Conservation (phyloP, 768 basidiomycete genomes). For the Calocera cornea region DNA sequence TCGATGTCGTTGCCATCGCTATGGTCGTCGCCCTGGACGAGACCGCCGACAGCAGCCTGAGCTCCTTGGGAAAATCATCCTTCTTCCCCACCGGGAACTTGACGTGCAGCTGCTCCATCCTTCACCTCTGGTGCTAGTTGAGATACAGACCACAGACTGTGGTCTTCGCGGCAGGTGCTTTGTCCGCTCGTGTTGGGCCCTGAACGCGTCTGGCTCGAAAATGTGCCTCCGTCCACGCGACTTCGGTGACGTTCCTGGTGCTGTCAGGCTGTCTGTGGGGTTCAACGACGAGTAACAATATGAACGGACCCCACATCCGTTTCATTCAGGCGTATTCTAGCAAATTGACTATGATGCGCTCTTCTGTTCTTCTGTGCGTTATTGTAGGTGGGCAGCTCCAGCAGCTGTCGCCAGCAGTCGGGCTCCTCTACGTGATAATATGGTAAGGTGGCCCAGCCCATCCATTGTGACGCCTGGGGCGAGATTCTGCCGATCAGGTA, state of each 20-base stretch:
- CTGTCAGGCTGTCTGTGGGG: background rate
- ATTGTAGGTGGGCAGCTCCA: background rate
- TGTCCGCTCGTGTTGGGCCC: background rate
- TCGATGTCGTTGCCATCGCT: background rate
- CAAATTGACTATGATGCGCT: too few species aligned
- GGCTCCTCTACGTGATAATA: background rate
- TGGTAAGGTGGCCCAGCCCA: background rate
- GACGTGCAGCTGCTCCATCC: background rate
- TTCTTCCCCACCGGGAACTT: background rate
- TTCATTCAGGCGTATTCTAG: too few species aligned
- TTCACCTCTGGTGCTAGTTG: background rate
- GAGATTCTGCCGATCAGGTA: background rate
- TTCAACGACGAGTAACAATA: background rate
- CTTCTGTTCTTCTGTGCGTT: background rate
- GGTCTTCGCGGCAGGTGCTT: too few species aligned
- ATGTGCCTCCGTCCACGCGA: background rate
- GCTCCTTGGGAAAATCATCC: background rate
- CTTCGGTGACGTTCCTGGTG: background rate
- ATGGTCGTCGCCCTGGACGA: background rate
- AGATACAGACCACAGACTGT: background rate
- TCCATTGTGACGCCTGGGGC: background rate
- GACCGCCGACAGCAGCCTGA: background rate
- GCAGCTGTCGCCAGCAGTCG: background rate
- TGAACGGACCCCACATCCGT: background rate
- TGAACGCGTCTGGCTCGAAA: background rate